Base-by-base conservation (phyloP, 2,329 filamentous ascomycete genomes). In the Alternaria tenuissima region DNA sequence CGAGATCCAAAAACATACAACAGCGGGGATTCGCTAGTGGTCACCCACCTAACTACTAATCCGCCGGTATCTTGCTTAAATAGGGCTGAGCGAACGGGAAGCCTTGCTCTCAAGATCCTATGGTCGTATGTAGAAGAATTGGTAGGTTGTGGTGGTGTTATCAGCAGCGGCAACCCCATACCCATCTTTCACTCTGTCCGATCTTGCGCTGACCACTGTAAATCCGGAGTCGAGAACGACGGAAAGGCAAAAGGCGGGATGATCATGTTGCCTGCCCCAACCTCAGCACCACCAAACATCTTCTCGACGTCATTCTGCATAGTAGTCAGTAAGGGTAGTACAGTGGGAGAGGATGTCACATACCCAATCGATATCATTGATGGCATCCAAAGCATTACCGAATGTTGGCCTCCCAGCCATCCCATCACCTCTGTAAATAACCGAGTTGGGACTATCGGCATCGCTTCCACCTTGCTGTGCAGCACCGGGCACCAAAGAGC, bases 291-390 rank as follows among this genome's bases (percentile, higher is more conserved):
- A 7, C 77, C 75, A 66, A 83, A 84, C 36, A 81, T 77, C 57
- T 76, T 75, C 55, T 84, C 80, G 73, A 80, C 82, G 68, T 83
- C 81, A 52, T 79, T 80, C 82, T 84, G 12, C 4, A 6, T 16
- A 4, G 20, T 32, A 26, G 24, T 68, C 28, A 69, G 57, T 36
- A 30, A 5, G 22, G n/a, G 14, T 2, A 26, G 12, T 30, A 22
- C 22, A 14, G 18, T 5, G 22, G n/a, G 16, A 38, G 18, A 34
- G 43, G 11, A 24, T 22, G 18, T 26, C 47, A 81, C 86, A 79
- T 77, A 89, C 88, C 88, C 88, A 91, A 66, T 91, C 88, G 64
- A 91, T 86, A 57, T 87, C 86, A 41, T 87, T 73, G 51, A 72
- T 65, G 16, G 60, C 63, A 52, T 71, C 67, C 63, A 73, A 64